phyloP scores from a whole-genome alignment of 495 filamentous ascomycete species.

The Neurospora sp. region DNA sequence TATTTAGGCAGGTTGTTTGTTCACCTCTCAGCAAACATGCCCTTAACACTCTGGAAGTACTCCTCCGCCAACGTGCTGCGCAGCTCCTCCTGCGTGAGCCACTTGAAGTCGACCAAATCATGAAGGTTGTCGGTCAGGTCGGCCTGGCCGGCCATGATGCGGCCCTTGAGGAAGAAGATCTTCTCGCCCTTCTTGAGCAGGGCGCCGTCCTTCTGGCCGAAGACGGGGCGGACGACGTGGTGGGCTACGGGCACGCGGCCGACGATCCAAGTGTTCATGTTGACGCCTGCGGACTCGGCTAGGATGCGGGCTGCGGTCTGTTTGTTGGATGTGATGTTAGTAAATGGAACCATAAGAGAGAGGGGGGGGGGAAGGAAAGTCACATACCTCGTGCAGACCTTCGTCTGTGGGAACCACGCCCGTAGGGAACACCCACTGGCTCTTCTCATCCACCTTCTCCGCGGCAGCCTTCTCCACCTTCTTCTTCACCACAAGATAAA shows the following conservation, averaged over 20 bases:
- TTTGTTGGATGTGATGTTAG: not conserved
- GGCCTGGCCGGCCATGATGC: conserved; percentile 94
- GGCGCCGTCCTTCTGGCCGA: conserved; percentile 24
- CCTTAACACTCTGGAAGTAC: conserved; percentile 65
- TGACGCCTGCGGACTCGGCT: conserved; percentile 63
- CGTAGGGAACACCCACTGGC: conserved; percentile 68
- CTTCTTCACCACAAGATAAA: conserved; percentile 75
- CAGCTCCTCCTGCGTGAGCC: conserved; percentile 86
- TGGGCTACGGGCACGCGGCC: conserved; percentile 85
- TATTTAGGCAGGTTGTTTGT: not conserved
- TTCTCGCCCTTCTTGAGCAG: conserved; percentile 51
- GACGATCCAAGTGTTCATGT: conserved; percentile 99
- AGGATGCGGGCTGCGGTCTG: conserved; percentile 78
- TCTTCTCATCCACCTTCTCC: too few species aligned
- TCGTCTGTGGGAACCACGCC: conserved; percentile 56
- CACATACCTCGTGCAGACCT: conserved; percentile 62
- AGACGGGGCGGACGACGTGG: conserved; percentile 40
- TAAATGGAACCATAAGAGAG: not conserved
- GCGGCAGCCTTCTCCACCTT: conserved; percentile 23
- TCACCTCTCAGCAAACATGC: conserved; percentile 60
- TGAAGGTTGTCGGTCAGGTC: conserved; percentile 63
- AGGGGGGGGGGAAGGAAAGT: not conserved
- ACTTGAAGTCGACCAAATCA: conserved; percentile 74
- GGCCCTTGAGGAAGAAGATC: conserved; percentile 87
- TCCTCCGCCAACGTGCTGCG: conserved; percentile 44